Evolutionary conservation across 768 basidiomycete genomes (phyloP).

Genomic region (Kwoniella sp.): DNA sequence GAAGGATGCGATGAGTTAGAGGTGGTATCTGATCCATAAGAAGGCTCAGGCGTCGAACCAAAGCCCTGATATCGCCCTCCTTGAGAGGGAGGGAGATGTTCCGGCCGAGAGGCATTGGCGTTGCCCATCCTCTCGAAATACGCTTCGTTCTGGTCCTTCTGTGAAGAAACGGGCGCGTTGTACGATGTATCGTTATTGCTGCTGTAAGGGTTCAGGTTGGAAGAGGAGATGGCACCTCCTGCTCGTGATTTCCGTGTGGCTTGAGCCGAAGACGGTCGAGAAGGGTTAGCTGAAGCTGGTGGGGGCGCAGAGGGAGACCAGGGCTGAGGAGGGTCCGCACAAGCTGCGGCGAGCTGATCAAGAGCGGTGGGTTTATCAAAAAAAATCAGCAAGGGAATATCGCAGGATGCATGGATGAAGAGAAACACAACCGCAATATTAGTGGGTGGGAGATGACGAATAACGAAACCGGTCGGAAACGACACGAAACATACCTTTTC

Average conservation of each 20-base stretch:
- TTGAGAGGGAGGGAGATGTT: constrained; percentile 84
- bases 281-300: constrained; percentile 60
- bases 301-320: constrained; percentile 81
- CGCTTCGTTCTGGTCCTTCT: constrained; percentile 72
- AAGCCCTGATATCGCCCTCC: constrained; percentile 91
- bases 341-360: constrained; percentile 70
- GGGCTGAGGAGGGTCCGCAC: constrained; percentile 67
- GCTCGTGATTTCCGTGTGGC: constrained; percentile 86
- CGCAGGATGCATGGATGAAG: too few species aligned
- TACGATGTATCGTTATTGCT: constrained; percentile 60
- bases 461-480: too few species aligned
- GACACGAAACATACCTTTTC: constrained; percentile 77
- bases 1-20: constrained; percentile 66
- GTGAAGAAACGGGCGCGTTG: constrained; percentile 54
- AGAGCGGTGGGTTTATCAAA: too few species aligned
- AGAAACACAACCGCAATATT: too few species aligned
- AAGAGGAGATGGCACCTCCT: constrained; percentile 61
- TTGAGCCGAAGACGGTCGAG: constrained; percentile 72
- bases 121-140: constrained; percentile 84
- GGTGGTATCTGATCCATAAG: constrained; percentile 43
- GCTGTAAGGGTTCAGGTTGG: constrained; percentile 64
- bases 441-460: too few species aligned
- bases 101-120: constrained; percentile 75
- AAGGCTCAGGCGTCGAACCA: constrained; percentile 75
- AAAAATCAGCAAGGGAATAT: too few species aligned